Conservation (phyloP, 495 filamentous ascomycete genomes). For the Acidomyces sp. region DNA sequence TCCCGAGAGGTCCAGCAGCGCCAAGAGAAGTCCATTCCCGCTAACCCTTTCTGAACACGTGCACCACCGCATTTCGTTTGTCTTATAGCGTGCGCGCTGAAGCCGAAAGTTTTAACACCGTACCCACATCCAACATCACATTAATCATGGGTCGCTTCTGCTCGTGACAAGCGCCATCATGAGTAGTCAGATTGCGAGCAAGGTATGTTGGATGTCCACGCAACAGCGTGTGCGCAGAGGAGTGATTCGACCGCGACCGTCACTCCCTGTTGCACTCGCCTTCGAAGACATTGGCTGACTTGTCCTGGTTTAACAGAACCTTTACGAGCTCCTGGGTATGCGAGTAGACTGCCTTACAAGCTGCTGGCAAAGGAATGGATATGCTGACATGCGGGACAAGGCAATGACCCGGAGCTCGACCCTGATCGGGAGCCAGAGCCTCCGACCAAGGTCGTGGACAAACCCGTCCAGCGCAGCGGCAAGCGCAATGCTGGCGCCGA, state of each 20-base stretch:
- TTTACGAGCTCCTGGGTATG: conserved; percentile 33
- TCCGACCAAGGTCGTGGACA: conserved; percentile 77
- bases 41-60: no score
- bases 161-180: conserved; percentile 22
- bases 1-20: no score
- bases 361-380: not conserved
- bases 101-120: not conserved
- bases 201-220: conserved; percentile 20
- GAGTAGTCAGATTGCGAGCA: conserved; percentile 15
- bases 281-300: conserved; percentile 8
- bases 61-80: conserved; percentile 1
- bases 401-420: conserved; percentile 83
- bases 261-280: not conserved
- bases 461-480: conserved; percentile 57
- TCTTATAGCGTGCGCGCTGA: not conserved
- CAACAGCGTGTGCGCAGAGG: not conserved
- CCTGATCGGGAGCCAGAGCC: conserved; percentile 60
- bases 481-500: conserved; percentile 84
- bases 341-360: not conserved
- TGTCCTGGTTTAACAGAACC: conserved; percentile 24
- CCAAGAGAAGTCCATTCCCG: no score
- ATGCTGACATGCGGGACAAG: conserved; percentile 29
- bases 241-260: not conserved
- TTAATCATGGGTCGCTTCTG: conserved; percentile 6
- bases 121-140: not conserved